phyloP scores from a whole-genome alignment of 2,329 filamentous ascomycete species.

The Didymella arachidicola region DNA sequence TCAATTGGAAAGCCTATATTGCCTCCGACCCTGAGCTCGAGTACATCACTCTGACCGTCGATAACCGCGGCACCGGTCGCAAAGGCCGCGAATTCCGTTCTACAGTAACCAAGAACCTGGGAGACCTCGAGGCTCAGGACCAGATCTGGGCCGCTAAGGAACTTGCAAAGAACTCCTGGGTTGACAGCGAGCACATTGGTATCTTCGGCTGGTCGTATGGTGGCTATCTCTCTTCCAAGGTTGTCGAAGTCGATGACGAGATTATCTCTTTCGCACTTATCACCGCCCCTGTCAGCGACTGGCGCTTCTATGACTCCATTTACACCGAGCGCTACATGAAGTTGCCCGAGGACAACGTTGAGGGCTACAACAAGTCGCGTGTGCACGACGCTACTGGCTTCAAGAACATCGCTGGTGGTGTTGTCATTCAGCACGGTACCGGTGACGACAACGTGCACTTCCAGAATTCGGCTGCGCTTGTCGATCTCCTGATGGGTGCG shows the following conservation, averaged over 20 bases:
- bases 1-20: slow-evolving; percentile 69
- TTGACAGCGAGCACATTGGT: slow-evolving; percentile 67
- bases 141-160: slow-evolving; percentile 72
- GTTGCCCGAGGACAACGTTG: slow-evolving; percentile 62
- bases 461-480: slow-evolving; percentile 68
- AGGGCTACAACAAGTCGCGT: slow-evolving; percentile 68
- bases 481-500: slow-evolving; percentile 67
- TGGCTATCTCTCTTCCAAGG: slow-evolving; percentile 71
- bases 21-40: slow-evolving; percentile 72
- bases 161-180: slow-evolving; percentile 61
- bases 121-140: slow-evolving; percentile 69
- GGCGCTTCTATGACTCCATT: slow-evolving; percentile 75
- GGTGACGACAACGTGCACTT: slow-evolving; percentile 78
- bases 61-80: slow-evolving; percentile 72
- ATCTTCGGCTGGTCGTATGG: slow-evolving; percentile 76
- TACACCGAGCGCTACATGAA: slow-evolving; percentile 80
- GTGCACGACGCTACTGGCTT: slow-evolving; percentile 68
- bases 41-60: slow-evolving; percentile 72
- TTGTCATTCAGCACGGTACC: slow-evolving; percentile 70
- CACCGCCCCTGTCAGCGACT: slow-evolving; percentile 72
- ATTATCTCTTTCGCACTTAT: slow-evolving; percentile 70
- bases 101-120: slow-evolving; percentile 65
- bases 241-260: slow-evolving; percentile 67
- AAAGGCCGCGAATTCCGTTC: slow-evolving; percentile 70
- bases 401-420: slow-evolving; percentile 66